Base-by-base conservation (phyloP, 805 yeast species). In the Maudiozyma serrabonitensis region DNA sequence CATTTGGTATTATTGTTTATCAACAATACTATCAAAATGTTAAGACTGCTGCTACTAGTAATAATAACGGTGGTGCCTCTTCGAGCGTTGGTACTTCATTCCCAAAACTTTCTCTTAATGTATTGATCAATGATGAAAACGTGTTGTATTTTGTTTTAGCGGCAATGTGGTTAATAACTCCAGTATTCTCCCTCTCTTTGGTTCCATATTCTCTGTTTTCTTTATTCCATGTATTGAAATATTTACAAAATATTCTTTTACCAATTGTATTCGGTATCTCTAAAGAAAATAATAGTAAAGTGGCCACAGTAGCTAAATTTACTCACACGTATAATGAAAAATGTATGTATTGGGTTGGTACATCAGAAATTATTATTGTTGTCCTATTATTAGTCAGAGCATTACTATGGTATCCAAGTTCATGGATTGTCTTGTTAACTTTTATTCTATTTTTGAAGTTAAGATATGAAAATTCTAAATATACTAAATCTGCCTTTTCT, bases 151-250 rank as follows among this genome's bases (percentile, higher is more conserved):
- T 86, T 47, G 64, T 73, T 41, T 68, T 81, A 51, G 81, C 81
- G 45, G 55, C 76, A 52, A 72, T 71, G 41, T 79, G 81, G 80
- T 68, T 75, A 60, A 54, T 77, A 6, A 76, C 88, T 56, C 80
- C 83, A 44, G 78, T 75, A 52, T 76, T 78, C 54, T 66, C 78
- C 34, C 62, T 86, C 49, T 76, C 95, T 2, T 69, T 84, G 54
- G 64, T 82, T 23, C 95, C 97, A 49, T 88, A 85, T 62, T 71
- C 79, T 43, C 70, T 86, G 50, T 90, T 84, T 66, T 83, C 96
- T 7, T 62, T 81, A 18, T 89, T 91, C 79, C 97, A 90, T 64
- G 81, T 80, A 11, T 71, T 89, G 60, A 81, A 84, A 18, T 91
- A 87, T 70, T 55, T 76, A 48, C 79, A 84, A 57, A 74, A 80